Conservation (phyloP, 495 filamentous ascomycete genomes). For the Daldinia caldariorum region DNA sequence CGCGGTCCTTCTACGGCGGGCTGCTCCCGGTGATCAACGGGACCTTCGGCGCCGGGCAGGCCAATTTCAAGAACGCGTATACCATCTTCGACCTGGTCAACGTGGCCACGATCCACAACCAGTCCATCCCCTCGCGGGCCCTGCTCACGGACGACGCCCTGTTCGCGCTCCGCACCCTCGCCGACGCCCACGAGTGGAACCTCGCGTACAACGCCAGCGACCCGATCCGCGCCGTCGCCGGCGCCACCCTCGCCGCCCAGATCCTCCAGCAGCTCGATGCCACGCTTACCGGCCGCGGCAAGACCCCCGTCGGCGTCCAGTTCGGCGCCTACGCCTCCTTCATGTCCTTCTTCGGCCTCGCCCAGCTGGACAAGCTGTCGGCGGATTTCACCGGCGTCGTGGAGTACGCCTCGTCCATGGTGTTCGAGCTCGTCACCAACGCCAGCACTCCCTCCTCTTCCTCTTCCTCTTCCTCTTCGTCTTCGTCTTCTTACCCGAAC, state of each 20-base stretch:
- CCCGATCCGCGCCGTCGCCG: constrained; percentile 61
- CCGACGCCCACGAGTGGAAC: constrained; percentile 73
- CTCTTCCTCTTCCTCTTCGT: no score
- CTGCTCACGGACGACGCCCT: constrained; percentile 63
- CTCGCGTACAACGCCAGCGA: constrained; percentile 64
- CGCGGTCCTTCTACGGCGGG: constrained; percentile 70
- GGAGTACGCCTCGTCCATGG: constrained; percentile 72
- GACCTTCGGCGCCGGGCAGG: constrained; percentile 62
- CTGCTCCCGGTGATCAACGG: constrained; percentile 69
- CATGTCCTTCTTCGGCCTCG: constrained; percentile 77
- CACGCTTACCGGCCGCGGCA: constrained; percentile 62
- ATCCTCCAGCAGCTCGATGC: constrained; percentile 71
- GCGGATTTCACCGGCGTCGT: constrained; percentile 75
- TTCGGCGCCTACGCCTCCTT: constrained; percentile 78
- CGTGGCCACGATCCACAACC: constrained; percentile 77
- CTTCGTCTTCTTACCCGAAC: constrained; percentile 63
- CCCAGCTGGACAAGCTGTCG: constrained; percentile 64
- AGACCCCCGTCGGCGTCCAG: constrained; percentile 55
- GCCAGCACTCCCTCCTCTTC: constrained; percentile 47
- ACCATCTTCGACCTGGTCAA: constrained; percentile 79
- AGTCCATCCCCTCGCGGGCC: constrained; percentile 60
- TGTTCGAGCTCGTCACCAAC: constrained; percentile 80
- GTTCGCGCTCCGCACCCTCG: constrained; percentile 67
- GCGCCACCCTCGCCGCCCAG: constrained; percentile 70
- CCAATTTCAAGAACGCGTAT: constrained; percentile 78